Base-by-base conservation (phyloP, 2,329 filamentous ascomycete species). In the Cordyceps militaris region DNA sequence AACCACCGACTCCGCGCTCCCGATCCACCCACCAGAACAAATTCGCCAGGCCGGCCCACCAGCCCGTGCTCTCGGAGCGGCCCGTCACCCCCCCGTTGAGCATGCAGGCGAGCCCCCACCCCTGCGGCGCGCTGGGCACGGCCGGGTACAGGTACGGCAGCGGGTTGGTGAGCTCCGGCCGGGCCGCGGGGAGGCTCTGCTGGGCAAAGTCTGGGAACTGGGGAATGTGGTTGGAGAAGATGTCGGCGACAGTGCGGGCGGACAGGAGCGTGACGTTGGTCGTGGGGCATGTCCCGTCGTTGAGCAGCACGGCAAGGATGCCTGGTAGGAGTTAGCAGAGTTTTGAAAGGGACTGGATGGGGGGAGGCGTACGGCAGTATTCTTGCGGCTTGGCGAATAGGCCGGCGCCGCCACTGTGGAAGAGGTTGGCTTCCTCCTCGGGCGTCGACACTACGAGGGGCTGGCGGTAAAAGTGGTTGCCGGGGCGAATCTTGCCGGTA, bases 151-250 rank as follows among this genome's bases (percentile, higher is more conserved):
- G 56, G 30, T 84, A 79, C 0, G 74, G 69, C 1, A 78, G 60
- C 0, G 68, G 65, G 62, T 80, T 79, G 2, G 76, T 75, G 9
- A 81, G 68, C 14, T 77, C 70, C 0, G 76, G 75, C 60, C 81
- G 82, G 0, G 78, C 70, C 1, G 74, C 73, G 0, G 75, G 67
- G 2, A 81, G 71, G 2, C 36, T 26, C 59, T 74, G 70, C 1
- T 78, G 73, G 1, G 74, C 74, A 57, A 81, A 83, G 60, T 84
- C 65, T 0, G 82, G 81, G 49, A 79, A 75, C 1, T 77, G 60
- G 0, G 79, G 75, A 52, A 86, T 78, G 61, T 85, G 84, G 66
- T 89, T 88, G 58, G 73, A 73, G 67, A 84, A 88, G 81, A 89
- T 86, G 32, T 79, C 69, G 13, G 84, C 76, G 0, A 89, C 79